Evolutionary conservation across 139 green algal genomes (phyloP).

Genomic region (Closterium sp.): DNA sequence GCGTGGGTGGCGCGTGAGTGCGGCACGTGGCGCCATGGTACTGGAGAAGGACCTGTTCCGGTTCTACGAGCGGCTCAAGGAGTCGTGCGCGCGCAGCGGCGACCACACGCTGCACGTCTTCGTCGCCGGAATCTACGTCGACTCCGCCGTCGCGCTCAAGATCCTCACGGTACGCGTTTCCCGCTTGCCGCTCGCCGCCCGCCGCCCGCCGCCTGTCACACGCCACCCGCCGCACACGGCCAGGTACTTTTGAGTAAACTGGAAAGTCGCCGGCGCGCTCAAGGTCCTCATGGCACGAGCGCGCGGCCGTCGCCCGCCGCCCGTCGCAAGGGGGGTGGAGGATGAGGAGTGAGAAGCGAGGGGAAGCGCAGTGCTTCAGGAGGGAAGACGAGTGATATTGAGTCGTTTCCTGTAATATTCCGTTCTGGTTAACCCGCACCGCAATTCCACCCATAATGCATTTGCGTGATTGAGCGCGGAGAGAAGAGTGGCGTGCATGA

Average conservation of each 20-base stretch:
- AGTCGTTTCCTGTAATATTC: too few relatives aligned
- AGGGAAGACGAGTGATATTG: too few relatives aligned
- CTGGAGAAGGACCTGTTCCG: background rate
- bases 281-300: conserved; percentile 11
- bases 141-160: conserved; percentile 25
- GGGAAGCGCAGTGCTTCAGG: background rate
- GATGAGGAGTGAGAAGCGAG: conserved; percentile 1
- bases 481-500: too few relatives aligned
- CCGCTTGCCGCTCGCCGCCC: background rate
- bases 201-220: background rate
- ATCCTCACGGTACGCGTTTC: conserved; percentile 13
- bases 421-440: too few relatives aligned
- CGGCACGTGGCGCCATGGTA: background rate
- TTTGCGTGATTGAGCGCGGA: too few relatives aligned
- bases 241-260: too few relatives aligned
- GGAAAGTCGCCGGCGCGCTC: background rate
- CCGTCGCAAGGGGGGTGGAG: background rate
- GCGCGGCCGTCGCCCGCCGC: too few relatives aligned
- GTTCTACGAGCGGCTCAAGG: conserved; percentile 10
- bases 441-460: too few relatives aligned
- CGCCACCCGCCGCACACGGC: too few relatives aligned
- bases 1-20: background rate
- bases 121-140: conserved; percentile 26
- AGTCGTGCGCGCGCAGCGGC: background rate
- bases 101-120: conserved; percentile 33